A percentile compares a stretch with the other conserved stretches of the same genome.
Evolutionary conservation across 306 rosid species (phyloP).

Genomic region (Lagenaria siceraria): DNA sequence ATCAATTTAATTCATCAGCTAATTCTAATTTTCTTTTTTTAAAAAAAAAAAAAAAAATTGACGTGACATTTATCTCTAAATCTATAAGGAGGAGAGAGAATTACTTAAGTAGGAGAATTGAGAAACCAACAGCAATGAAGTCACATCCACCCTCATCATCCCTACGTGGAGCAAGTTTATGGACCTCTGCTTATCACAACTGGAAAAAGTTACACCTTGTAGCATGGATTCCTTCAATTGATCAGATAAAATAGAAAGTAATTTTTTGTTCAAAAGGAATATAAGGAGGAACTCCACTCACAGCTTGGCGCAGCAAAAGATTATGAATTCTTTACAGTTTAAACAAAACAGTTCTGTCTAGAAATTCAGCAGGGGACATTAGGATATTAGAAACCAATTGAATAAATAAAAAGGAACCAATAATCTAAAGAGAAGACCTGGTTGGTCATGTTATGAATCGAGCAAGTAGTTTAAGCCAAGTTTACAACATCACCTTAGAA

Average conservation of each 20-base stretch:
- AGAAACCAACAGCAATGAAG: background rate
- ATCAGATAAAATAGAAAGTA: background rate
- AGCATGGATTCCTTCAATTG: background rate
- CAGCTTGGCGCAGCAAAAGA: background rate
- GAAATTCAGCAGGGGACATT: background rate
- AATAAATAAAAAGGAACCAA: background rate
- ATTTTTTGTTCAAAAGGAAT: background rate
- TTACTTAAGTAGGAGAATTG: background rate
- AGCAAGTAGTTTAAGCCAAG: background rate
- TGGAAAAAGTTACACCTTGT: background rate
- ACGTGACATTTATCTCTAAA: background rate
- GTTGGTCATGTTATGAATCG: background rate
- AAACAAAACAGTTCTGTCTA: background rate
- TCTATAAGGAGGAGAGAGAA: background rate
- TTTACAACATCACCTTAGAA: slow-evolving; percentile 33
- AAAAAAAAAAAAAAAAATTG: background rate
- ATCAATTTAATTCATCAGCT: background rate
- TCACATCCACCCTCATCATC: background rate
- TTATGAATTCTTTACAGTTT: background rate
- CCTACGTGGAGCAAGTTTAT: background rate
- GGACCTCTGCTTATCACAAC: background rate
- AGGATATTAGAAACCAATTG: background rate
- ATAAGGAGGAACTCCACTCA: background rate
- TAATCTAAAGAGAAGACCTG: background rate
- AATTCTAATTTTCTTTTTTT: background rate